Percentiles rank a stretch among this genome's conserved stretches.
Conservation (phyloP, 192 early-diverging fungal species). For the Coemansia sp. region DNA sequence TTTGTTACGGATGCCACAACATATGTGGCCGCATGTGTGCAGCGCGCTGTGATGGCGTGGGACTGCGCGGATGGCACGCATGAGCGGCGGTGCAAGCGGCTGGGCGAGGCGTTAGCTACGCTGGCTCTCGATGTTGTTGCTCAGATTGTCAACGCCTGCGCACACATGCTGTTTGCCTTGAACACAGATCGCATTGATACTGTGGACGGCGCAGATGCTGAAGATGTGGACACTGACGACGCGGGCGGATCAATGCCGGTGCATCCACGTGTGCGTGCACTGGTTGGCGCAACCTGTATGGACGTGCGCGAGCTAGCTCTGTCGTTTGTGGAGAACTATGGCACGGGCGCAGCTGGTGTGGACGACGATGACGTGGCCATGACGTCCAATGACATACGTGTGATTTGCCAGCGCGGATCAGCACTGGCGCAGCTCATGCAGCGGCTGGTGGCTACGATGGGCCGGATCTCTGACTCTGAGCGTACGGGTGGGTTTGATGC, state of each 20-base stretch:
- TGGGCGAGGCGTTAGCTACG: slow-evolving; percentile 32
- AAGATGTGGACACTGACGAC: not conserved
- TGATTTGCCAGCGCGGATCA: slow-evolving; percentile 4
- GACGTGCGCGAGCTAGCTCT: slow-evolving; percentile 13
- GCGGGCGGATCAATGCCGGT: not conserved
- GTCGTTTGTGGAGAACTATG: not conserved
- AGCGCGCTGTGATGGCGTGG: slow-evolving; percentile 23
- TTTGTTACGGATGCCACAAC: slow-evolving; percentile 45
- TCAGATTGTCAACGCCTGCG: slow-evolving; percentile 18
- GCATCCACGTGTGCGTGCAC: slow-evolving; percentile 8
- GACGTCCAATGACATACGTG: not conserved
- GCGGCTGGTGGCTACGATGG: slow-evolving; percentile 22
- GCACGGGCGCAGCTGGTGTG: not conserved
- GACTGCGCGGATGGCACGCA: not conserved
- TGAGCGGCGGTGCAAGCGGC: slow-evolving; percentile 9
- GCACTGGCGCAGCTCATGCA: slow-evolving; percentile 26
- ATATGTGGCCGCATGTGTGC: slow-evolving; percentile 32
- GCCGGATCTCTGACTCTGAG: not conserved
- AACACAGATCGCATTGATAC: not conserved
- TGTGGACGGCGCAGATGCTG: not conserved
- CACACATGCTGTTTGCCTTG: slow-evolving; percentile 16
- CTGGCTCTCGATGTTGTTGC: slow-evolving; percentile 24
- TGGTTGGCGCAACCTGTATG: slow-evolving; percentile 9
- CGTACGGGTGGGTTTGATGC: slow-evolving; percentile 3
- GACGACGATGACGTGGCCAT: not conserved